Conservation (phyloP, 352 stramenopile genomes). For the Globisporangium sylvaticum region DNA sequence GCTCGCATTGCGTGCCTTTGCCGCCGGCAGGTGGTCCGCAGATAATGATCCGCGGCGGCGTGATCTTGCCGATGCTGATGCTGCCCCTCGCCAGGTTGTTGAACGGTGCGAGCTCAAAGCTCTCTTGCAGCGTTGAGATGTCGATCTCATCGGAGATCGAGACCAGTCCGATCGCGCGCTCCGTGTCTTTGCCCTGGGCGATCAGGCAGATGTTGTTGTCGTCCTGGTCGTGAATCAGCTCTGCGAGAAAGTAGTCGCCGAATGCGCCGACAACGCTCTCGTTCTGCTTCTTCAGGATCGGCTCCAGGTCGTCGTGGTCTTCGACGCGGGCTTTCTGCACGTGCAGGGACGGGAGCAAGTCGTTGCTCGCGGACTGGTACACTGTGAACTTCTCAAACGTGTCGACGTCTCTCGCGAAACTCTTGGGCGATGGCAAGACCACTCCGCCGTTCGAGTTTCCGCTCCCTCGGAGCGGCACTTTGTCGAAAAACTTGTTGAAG, state of each 20-base stretch:
- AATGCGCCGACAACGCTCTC: conserved; percentile 67
- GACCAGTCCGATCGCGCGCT: conserved; percentile 70
- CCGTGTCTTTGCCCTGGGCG: conserved; percentile 34
- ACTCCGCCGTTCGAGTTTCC: conserved; percentile 2
- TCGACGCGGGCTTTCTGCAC: conserved; percentile 70
- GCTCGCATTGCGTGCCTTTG: conserved; percentile 95
- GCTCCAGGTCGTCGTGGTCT: conserved; percentile 79
- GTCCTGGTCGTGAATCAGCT: conserved; percentile 89
- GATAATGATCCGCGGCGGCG: conserved; percentile 43
- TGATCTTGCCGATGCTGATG: conserved; percentile 24
- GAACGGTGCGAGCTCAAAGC: conserved; percentile 79
- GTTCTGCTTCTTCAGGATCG: conserved; percentile 59
- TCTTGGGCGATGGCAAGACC: conserved; percentile 21
- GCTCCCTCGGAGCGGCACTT: conserved; percentile 19
- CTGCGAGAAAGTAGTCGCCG: conserved; percentile 91
- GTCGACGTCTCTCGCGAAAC: conserved; percentile 25
- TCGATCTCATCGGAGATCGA: conserved; percentile 84
- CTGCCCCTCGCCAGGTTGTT: conserved; percentile 67
- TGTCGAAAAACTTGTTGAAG: conserved; percentile 60
- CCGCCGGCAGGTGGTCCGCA: conserved; percentile 82
- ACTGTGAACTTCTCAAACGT: conserved; percentile 40
- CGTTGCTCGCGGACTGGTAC: conserved; percentile 36
- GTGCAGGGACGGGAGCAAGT: conserved; percentile 43
- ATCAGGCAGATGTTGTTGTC: conserved; percentile 82
- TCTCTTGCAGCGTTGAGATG: conserved; percentile 70